A percentile compares a stretch with the other conserved stretches of the same genome.
Evolutionary conservation across 148 eudicot species (phyloP).

Genomic region (Rhododendron williamsianum): DNA sequence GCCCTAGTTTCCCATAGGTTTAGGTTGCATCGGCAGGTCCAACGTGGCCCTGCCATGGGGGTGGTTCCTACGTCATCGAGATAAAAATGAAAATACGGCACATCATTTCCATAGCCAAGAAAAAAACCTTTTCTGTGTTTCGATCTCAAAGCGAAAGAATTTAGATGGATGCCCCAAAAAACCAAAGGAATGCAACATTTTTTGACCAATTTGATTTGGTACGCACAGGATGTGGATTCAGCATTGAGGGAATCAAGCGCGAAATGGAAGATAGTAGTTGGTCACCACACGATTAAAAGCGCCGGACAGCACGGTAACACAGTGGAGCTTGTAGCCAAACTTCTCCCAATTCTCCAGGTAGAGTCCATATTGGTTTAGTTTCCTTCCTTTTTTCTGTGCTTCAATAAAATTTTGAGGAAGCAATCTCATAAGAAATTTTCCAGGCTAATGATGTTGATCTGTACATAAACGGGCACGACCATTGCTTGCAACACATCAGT

Average conservation of each 20-base stretch:
- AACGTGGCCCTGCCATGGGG: no score
- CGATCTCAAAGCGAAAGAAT: neutral
- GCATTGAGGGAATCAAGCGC: constrained; percentile 62
- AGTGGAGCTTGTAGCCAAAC: constrained; percentile 45
- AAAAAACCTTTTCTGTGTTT: neutral
- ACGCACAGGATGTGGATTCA: constrained; percentile 48
- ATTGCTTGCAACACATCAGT: constrained; percentile 81
- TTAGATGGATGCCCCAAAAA: neutral
- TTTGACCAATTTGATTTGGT: neutral
- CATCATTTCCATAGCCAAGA: neutral
- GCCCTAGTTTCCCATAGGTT: no score
- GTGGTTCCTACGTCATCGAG: no score
- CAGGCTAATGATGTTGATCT: constrained; percentile 69
- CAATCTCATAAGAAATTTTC: neutral
- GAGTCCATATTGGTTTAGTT: neutral
- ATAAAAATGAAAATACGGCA: no score
- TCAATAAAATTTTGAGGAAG: neutral
- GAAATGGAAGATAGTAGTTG: constrained; percentile 85
- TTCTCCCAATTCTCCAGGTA: constrained; percentile 81
- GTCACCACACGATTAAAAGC: constrained; percentile 78
- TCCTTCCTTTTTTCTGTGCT: neutral
- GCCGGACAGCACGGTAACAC: constrained; percentile 89
- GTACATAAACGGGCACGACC: constrained; percentile 89
- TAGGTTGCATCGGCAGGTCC: no score
- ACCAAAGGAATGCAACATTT: neutral